These are phyloP conservation scores for Gossypium trilobum DNA, from an alignment of 441 rosid genomes.

Conservation along the genomic window DNA sequence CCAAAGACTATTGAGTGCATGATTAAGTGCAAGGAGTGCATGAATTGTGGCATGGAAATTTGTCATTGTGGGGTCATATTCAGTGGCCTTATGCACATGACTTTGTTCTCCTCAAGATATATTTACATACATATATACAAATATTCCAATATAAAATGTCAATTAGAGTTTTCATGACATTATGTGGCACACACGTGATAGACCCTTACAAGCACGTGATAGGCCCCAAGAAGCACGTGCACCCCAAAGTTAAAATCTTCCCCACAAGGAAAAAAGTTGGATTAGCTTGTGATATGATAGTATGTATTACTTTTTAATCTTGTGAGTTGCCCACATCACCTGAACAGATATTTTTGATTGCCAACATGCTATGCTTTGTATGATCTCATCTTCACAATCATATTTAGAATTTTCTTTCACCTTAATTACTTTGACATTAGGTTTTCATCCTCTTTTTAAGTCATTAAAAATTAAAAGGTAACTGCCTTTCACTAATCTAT, in stretches of 20 bases:
- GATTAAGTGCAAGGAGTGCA: neutral
- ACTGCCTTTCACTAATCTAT: neutral
- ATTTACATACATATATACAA: too few relatives aligned
- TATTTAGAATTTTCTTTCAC: neutral
- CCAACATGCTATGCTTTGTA: neutral
- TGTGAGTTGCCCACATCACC: neutral
- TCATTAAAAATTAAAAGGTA: neutral
- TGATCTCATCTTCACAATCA: neutral
- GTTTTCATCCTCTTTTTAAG: neutral
- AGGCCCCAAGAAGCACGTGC: slow-evolving; percentile 18
- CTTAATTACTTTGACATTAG: neutral
- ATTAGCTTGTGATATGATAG: neutral
- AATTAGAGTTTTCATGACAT: neutral
- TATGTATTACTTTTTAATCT: neutral
- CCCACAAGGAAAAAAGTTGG: neutral
- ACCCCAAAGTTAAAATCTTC: neutral
- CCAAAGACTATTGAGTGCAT: neutral
- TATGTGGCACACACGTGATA: slow-evolving; percentile 18
- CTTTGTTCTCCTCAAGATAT: neutral
- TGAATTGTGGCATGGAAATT: slow-evolving; percentile 7
- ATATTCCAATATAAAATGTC: slow-evolving; percentile 2
- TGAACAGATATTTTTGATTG: neutral
- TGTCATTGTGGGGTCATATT: slow-evolving; percentile 17
- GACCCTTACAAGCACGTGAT: slow-evolving; percentile 6
- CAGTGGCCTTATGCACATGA: slow-evolving; percentile 17